Evolutionary conservation across 495 filamentous ascomycete genomes (phyloP).

Genomic region (Astrothelium subdiscretum): DNA sequence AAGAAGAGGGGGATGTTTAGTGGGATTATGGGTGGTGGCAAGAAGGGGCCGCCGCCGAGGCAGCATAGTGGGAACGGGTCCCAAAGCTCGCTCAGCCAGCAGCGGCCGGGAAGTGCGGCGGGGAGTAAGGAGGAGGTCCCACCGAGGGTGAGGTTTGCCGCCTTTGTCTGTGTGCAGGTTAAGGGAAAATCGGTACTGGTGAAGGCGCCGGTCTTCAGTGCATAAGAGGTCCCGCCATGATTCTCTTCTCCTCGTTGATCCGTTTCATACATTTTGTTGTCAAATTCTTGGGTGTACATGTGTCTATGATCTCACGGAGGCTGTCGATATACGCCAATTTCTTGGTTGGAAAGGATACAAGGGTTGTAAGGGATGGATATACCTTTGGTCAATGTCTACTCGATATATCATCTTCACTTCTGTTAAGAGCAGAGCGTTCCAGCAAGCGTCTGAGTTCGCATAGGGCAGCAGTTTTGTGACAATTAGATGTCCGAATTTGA

Average conservation of each 20-base stretch:
- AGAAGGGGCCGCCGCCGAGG: slow-evolving; percentile 5
- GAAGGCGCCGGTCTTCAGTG: slow-evolving; percentile 71
- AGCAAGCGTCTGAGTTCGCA: not conserved
- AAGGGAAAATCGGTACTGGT: slow-evolving; percentile 69
- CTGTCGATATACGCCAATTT: not conserved
- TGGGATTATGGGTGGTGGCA: slow-evolving; percentile 17
- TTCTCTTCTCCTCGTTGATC: not conserved
- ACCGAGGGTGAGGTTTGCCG: slow-evolving; percentile 62
- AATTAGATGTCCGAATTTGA: not conserved
- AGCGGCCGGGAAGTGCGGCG: slow-evolving; percentile 2
- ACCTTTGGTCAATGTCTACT: not conserved
- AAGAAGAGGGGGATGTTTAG: slow-evolving; percentile 27
- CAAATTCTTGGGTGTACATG: not conserved
- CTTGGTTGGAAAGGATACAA: too few species aligned
- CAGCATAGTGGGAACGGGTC: slow-evolving; percentile 12
- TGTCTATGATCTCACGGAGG: not conserved
- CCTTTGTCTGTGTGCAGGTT: slow-evolving; percentile 79
- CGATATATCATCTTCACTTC: not conserved
- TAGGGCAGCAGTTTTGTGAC: not conserved
- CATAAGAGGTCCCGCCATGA: not conserved
- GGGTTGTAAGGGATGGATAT: not conserved
- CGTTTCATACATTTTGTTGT: not conserved
- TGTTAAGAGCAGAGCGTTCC: not conserved
- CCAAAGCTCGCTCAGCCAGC: slow-evolving; percentile 14
- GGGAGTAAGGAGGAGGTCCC: slow-evolving; percentile 31